Percentiles rank a stretch among this genome's conserved stretches.
Evolutionary conservation across 495 filamentous ascomycete genomes (phyloP).

Genomic region (Letharia columbiana): DNA sequence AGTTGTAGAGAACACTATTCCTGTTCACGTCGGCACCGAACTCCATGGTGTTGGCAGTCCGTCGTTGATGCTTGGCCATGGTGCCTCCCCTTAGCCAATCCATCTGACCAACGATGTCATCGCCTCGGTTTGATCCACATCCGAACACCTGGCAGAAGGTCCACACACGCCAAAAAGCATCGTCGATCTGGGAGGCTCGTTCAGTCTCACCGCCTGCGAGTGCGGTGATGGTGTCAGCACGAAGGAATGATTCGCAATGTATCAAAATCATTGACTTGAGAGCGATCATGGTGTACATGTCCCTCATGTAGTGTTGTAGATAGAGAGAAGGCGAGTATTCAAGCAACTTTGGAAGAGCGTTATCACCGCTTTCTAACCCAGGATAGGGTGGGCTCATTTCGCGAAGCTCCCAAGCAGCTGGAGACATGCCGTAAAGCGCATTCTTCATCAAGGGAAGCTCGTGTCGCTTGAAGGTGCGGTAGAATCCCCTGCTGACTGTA

Average conservation of each 20-base stretch:
- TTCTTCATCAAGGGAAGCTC: slow-evolving; percentile 49
- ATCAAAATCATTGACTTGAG: slow-evolving; percentile 53
- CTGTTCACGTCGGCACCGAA: slow-evolving; percentile 42
- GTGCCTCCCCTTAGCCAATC: slow-evolving; percentile 56
- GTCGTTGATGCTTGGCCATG: slow-evolving; percentile 38
- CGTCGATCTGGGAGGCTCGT: slow-evolving; percentile 48
- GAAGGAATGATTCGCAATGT: slow-evolving; percentile 50
- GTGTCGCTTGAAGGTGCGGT: slow-evolving; percentile 51
- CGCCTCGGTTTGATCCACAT: slow-evolving; percentile 48
- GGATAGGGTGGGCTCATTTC: slow-evolving; percentile 52
- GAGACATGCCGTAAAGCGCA: slow-evolving; percentile 48
- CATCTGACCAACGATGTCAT: slow-evolving; percentile 53
- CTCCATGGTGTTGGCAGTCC: slow-evolving; percentile 30
- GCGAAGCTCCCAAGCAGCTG: slow-evolving; percentile 58
- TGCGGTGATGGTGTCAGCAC: slow-evolving; percentile 48
- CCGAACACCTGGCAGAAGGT: slow-evolving; percentile 63
- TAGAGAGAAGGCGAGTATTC: slow-evolving; percentile 52
- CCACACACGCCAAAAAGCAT: slow-evolving; percentile 63
- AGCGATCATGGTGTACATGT: slow-evolving; percentile 50
- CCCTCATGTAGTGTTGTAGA: slow-evolving; percentile 46
- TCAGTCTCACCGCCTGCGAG: slow-evolving; percentile 43
- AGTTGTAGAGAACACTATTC: slow-evolving; percentile 46
- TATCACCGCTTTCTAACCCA: slow-evolving; percentile 38
- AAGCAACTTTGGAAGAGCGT: slow-evolving; percentile 38
- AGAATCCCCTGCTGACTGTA: slow-evolving; percentile 49